Evolutionary conservation across 2,329 filamentous ascomycete species (phyloP), one percentile per base, ranked within the genome.

Genomic region (Rosellinia necatrix): DNA sequence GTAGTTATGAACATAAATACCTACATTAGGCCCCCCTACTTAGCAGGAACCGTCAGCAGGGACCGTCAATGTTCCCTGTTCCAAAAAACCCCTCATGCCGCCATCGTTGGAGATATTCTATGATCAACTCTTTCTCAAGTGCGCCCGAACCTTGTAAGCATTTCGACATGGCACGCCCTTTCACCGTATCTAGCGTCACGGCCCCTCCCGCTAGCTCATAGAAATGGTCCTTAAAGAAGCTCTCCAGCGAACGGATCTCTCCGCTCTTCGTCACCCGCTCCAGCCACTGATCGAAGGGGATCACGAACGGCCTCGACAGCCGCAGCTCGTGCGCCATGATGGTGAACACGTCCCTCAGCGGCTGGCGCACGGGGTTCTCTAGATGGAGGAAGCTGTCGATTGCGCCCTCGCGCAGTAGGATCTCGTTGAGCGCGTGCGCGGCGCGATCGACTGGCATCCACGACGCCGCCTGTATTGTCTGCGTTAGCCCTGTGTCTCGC

Each of bases 361-460:
- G 49, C 30, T 64, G 62, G 15, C 64, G 58, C 2, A 62, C 44
- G 1, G 64, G 64, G 37, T 63, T 66, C 27, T 66, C 64, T 2
- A 66, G 44, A 44, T 66, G 64, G 4, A 66, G 41, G 29, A 64
- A 63, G 27, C 13, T 53, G 13, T 17, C 9, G 6, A 56, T 38
- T 13, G 34, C 42, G 12, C 42, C 48, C 15, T 22, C 27, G 6
- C 32, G 25, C 17, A 61, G 21, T 15, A 56, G 12, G 3, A 56
- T 56, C 27, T 65, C 63, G 29, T 38, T 21, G 1, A 65, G 22
- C 2, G 53, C 62, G 21, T 24, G 40, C 6, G 61, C 61, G 7
- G 63, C 63, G 17, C 63, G 52, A 25, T 65, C 63, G 3, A 65
- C 59, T 4, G 63, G 63, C 3, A 65, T 46, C 63, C 63, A 65